Conservation (phyloP, 2,329 filamentous ascomycete species). For the Fusarium equiseti region DNA sequence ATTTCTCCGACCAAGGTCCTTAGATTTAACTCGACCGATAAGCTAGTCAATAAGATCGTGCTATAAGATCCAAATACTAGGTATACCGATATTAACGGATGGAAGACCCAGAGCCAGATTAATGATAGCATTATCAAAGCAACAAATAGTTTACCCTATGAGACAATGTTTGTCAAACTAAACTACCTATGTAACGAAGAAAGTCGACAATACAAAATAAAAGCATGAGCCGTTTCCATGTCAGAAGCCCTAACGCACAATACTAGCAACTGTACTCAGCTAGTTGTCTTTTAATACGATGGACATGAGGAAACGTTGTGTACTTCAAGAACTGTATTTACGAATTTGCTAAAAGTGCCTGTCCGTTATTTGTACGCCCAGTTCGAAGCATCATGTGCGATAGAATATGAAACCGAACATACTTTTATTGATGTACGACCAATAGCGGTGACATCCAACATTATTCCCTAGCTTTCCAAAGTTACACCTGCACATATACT, state of each 20-base stretch:
- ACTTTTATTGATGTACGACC: background rate
- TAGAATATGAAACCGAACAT: background rate
- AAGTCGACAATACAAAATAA: background rate
- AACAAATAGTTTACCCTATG: background rate
- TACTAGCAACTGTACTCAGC: background rate
- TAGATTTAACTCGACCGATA: background rate
- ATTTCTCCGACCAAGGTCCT: background rate
- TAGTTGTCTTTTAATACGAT: background rate
- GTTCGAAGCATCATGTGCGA: background rate
- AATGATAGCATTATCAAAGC: background rate
- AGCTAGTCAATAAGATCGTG: background rate
- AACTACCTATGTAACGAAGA: background rate
- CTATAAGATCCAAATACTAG: background rate
- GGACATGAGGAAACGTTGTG: background rate
- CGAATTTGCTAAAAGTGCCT: background rate
- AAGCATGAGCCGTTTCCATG: background rate
- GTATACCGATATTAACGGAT: background rate
- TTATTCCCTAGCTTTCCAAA: background rate
- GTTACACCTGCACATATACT: background rate
- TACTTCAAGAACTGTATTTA: background rate
- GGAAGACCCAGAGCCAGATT: background rate
- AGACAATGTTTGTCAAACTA: background rate
- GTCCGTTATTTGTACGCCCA: background rate
- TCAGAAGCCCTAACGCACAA: background rate
- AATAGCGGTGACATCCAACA: too few relatives aligned